Base-by-base conservation (phyloP, 2,329 filamentous ascomycete genomes). In the Xylariaceae sp. region DNA sequence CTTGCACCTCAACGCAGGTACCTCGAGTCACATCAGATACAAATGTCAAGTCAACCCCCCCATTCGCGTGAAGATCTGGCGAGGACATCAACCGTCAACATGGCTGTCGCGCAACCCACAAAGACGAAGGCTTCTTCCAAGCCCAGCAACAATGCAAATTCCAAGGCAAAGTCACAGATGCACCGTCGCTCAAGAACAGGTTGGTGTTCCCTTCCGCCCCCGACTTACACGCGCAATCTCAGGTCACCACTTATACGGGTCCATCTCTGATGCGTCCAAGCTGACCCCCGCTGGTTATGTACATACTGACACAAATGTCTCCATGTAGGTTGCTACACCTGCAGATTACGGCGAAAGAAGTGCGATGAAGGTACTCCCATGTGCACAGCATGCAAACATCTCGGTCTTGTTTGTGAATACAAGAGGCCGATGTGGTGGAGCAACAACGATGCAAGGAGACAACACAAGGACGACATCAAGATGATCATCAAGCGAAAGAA, bases 351-450 rank as follows among this genome's bases (percentile, higher is more conserved):
- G 60, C 72, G 80, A 51, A 84, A 84, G 68, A 84, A 84, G 72
- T 84, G 80, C 67, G 80, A 84, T 57, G 80, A 84, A 64, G 78
- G 77, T 49, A 68, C 72, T 29, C 78, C 78, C 39, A 68, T 72
- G 56, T 84, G 80, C 71, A 75, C 77, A 13, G 80, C 80, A 47
- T 84, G 80, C 74, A 81, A 79, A 55, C 75, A 81, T 60, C 83
- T 98, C 42, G 86, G 87, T 40, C 76, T 98, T 43, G 76, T 78
- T 58, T 98, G 93, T 72, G 89, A 97, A 73, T 98, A 97, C 73
- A 95, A 95, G 76, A 76, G 90, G 61, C 93, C 93, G 29, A 81
- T 87, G 69, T 98, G 93, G 93, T 98, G 93, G 93, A 87, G 85
- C 68, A 96, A 93, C 74, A 86, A 87, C 60, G 89, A 95, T 50